Percentiles rank a stretch among this genome's conserved stretches.
phyloP scores from a whole-genome alignment of 2,329 filamentous ascomycete genomes.

The Aphanoascus verrucosus region DNA sequence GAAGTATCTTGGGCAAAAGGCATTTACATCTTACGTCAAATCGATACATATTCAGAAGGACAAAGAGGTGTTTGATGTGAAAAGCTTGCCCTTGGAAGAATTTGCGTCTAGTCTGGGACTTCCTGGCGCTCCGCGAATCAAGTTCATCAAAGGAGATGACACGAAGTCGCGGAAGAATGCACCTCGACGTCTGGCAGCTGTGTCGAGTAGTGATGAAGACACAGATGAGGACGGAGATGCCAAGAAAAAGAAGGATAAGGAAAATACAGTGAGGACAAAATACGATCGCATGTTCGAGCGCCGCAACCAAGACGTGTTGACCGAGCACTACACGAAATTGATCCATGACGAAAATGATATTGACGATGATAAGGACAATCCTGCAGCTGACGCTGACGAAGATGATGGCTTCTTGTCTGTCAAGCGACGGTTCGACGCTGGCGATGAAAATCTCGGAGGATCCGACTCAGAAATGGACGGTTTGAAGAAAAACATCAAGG shows the following conservation, averaged over 20 bases:
- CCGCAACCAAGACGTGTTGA: conserved; percentile 87
- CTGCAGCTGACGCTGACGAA: conserved; percentile 47
- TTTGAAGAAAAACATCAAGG: conserved; percentile 26
- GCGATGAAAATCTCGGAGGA: conserved; percentile 46
- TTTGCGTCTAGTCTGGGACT: conserved; percentile 78
- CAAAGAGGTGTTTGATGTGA: conserved; percentile 80
- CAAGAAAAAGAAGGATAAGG: conserved; percentile 47
- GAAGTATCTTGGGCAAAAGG: conserved; percentile 92
- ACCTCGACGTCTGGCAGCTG: conserved; percentile 52
- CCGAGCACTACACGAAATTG: conserved; percentile 85
- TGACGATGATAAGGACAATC: conserved; percentile 27
- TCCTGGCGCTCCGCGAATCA: conserved; percentile 83
- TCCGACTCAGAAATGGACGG: conserved; percentile 36
- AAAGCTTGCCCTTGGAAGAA: conserved; percentile 71
- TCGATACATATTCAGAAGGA: conserved; percentile 82
- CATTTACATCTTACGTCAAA: conserved; percentile 80
- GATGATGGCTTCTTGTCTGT: conserved; percentile 77
- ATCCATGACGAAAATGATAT: conserved; percentile 49
- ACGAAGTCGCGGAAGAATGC: conserved; percentile 81
- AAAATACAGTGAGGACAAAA: conserved; percentile 73
- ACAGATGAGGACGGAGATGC: conserved; percentile 38
- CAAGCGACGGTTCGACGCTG: conserved; percentile 72
- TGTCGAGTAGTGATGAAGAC: conserved; percentile 49
- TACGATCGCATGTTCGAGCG: conserved; percentile 98
- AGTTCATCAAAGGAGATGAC: conserved; percentile 82